Evolutionary conservation across 2,329 filamentous ascomycete species (phyloP), one percentile per base, ranked within the genome.

Genomic region (Pseudocercospora cruenta): DNA sequence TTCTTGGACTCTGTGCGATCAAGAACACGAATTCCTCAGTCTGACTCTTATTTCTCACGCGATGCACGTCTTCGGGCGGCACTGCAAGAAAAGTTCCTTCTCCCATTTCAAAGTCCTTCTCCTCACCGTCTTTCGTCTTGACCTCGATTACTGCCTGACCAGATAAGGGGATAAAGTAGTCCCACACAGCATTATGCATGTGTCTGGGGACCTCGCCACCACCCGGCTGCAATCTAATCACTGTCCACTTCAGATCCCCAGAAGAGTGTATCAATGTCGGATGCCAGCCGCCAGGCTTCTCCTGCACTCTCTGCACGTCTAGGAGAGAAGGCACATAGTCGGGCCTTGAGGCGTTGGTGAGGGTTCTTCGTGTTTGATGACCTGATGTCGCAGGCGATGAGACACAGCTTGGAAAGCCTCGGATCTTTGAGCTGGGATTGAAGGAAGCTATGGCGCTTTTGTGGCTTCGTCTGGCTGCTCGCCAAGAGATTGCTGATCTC

Each of bases 261-360:
- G 67, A 69, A 24, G 67, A 67, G 53, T 67, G 67, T 10, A 69
- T 43, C 21, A 65, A 28, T 12, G 62, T 65, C 5, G 67, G 65
- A 51, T 65, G 65, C 67, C 67, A 69, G 16, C 65, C 62, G 22
- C 65, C 65, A 6, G 65, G 55, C 54, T 69, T 67, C 16, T 36
- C 60, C 1, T 43, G 16, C 7, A 59, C 64, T 26, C 58, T 61
- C 28, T 49, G 58, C 9, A 62, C 62, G 2, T 39, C 33, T 2
- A 62, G 22, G 26, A 69, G 61, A 16, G 49, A 61, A 4, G 67
- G 31, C 16, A 68, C 36, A 45, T 62, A 64, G 60, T 68, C 58
- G 4, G 64, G 57, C 14, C 59, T 64, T 24, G 62, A 53, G n/a
- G 62, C 33, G 24, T 64, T 64, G 21, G 62, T 64, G 31, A 64